Percentiles rank a stretch among this genome's conserved stretches.
Conservation (phyloP, 2,329 filamentous ascomycete species). For the Metarhizium humberi region DNA sequence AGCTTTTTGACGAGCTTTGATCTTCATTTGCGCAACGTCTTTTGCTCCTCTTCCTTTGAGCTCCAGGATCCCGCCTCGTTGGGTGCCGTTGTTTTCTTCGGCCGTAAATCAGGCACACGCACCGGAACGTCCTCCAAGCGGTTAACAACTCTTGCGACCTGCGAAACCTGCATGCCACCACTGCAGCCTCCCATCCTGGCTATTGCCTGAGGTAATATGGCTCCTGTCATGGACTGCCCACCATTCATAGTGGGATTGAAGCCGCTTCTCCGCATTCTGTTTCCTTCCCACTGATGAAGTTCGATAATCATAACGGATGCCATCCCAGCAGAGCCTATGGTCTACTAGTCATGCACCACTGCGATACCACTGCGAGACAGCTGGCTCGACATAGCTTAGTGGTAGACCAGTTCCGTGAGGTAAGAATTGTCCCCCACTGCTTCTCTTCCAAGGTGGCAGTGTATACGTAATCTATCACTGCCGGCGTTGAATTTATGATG, state of each 20-base stretch:
- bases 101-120: no score
- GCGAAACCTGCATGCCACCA: neutral
- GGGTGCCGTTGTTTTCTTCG: no score
- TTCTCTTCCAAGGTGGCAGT: neutral
- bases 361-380: neutral
- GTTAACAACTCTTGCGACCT: neutral
- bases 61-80: no score
- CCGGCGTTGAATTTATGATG: constrained; percentile 23
- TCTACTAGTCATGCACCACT: neutral
- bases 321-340: neutral
- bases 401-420: neutral
- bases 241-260: neutral
- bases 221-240: neutral
- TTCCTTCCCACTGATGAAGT: neutral
- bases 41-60: no score
- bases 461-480: neutral
- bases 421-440: neutral
- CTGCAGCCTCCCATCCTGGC: neutral
- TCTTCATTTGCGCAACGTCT: neutral
- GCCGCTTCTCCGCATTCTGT: neutral
- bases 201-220: neutral
- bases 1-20: neutral
- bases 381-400: neutral
- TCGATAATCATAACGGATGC: neutral
- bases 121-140: no score